Conservation (phyloP, 441 rosid genomes). For the Syzygium syzygioides region DNA sequence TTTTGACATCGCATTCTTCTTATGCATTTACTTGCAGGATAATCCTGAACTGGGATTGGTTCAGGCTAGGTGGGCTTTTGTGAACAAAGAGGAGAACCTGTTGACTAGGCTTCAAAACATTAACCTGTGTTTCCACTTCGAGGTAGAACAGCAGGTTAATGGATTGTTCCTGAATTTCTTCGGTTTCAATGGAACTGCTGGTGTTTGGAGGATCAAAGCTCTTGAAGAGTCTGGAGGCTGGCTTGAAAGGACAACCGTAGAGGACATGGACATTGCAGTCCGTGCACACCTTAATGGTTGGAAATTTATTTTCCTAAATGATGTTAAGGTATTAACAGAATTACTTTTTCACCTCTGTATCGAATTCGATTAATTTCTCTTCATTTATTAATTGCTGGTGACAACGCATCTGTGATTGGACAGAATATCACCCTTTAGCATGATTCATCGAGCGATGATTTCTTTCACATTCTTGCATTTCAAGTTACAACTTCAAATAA, state of each 20-base stretch:
- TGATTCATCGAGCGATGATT: neutral
- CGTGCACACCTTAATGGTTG: slow-evolving; percentile 2
- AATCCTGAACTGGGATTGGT: slow-evolving; percentile 1
- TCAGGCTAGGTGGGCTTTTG: neutral
- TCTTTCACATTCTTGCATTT: neutral
- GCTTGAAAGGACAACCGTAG: neutral
- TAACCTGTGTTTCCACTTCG: slow-evolving; percentile 2
- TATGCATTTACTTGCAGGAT: neutral
- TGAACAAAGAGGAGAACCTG: slow-evolving; percentile 3
- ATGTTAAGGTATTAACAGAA: neutral
- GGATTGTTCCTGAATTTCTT: slow-evolving; percentile 1
- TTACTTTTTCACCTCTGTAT: neutral
- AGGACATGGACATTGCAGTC: neutral
- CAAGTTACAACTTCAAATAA: neutral
- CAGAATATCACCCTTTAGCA: neutral
- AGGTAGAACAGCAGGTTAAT: slow-evolving; percentile 7
- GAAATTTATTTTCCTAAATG: slow-evolving; percentile 1
- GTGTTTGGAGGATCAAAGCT: slow-evolving; percentile 7
- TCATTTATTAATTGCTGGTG: neutral
- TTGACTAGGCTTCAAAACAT: slow-evolving; percentile 3
- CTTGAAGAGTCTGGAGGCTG: slow-evolving; percentile 5
- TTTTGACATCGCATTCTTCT: neutral
- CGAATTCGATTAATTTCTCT: neutral
- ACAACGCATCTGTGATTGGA: neutral
- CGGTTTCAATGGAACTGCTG: slow-evolving; percentile 6